Conservation (phyloP, 768 basidiomycete genomes). For the Leucocoprinus leucothites region DNA sequence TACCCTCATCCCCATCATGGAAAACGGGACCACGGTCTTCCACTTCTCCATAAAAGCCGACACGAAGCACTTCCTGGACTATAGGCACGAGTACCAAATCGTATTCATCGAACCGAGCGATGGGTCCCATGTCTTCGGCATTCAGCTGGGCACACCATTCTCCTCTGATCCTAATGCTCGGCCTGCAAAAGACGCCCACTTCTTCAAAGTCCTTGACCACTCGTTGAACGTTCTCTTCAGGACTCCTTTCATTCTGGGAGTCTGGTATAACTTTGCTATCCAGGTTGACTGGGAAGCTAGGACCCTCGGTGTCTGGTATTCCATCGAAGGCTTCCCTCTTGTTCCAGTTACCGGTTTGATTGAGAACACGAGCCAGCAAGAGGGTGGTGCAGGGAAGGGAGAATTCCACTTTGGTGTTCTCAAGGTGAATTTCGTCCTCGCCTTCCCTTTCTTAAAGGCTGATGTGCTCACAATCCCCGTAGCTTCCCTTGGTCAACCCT, state of each 20-base stretch:
- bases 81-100: slow-evolving; percentile 58
- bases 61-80: slow-evolving; percentile 41
- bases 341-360: slow-evolving; percentile 38
- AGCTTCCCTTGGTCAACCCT: slow-evolving; percentile 55
- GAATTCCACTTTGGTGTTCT: slow-evolving; percentile 62
- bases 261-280: slow-evolving; percentile 63
- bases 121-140: slow-evolving; percentile 55
- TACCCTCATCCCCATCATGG: slow-evolving; percentile 35
- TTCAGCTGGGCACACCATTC: slow-evolving; percentile 61
- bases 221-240: slow-evolving; percentile 47
- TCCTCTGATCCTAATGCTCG: slow-evolving; percentile 44
- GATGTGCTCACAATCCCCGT: background rate
- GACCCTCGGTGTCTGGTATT: slow-evolving; percentile 52
- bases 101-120: slow-evolving; percentile 63
- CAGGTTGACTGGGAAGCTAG: slow-evolving; percentile 52
- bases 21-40: slow-evolving; percentile 41
- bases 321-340: slow-evolving; percentile 35
- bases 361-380: slow-evolving; percentile 36
- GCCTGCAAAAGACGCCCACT: slow-evolving; percentile 40
- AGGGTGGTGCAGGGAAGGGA: slow-evolving; percentile 46
- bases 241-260: slow-evolving; percentile 36
- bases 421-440: slow-evolving; percentile 36
- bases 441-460: background rate
- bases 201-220: slow-evolving; percentile 56
- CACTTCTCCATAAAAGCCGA: slow-evolving; percentile 43